Conservation (phyloP, 495 filamentous ascomycete genomes). For the Echria macrotheca region DNA sequence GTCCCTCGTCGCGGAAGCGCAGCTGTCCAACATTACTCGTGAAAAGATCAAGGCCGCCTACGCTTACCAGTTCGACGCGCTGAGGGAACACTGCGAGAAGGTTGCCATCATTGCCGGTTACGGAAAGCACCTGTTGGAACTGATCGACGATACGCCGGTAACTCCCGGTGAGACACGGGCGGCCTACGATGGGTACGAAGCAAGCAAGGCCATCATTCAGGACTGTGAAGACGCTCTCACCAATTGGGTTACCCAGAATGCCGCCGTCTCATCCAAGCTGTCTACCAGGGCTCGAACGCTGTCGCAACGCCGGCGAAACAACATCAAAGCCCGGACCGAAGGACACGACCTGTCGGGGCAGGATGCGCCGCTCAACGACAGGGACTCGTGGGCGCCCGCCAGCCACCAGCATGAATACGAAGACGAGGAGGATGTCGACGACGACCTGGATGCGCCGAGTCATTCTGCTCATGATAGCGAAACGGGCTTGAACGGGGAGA, state of each 20-base stretch:
- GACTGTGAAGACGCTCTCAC: slow-evolving; percentile 96
- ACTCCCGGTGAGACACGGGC: slow-evolving; percentile 95
- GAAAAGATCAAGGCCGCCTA: slow-evolving; percentile 99
- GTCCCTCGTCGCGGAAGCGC: slow-evolving; percentile 94
- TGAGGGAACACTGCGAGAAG: slow-evolving; percentile 97
- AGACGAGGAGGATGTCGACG: slow-evolving; percentile 50
- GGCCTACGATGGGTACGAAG: slow-evolving; percentile 97
- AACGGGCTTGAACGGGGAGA: slow-evolving; percentile 41
- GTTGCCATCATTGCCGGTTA: slow-evolving; percentile 95
- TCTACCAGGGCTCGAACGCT: slow-evolving; percentile 79
- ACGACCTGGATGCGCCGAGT: slow-evolving; percentile 38
- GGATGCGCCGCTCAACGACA: slow-evolving; percentile 74
- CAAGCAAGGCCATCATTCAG: slow-evolving; percentile 98
- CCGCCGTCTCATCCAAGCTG: slow-evolving; percentile 77
- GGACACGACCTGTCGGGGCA: slow-evolving; percentile 68
- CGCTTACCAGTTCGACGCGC: slow-evolving; percentile 95
- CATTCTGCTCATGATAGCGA: slow-evolving; percentile 41
- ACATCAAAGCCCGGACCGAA: slow-evolving; percentile 56
- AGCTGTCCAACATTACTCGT: slow-evolving; percentile 97
- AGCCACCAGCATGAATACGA: slow-evolving; percentile 63
- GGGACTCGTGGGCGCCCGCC: slow-evolving; percentile 87
- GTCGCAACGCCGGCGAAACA: slow-evolving; percentile 73
- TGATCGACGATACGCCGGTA: slow-evolving; percentile 93
- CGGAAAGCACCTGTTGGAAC: slow-evolving; percentile 91
- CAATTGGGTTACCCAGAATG: slow-evolving; percentile 91